Evolutionary conservation across 148 eudicot genomes (phyloP).

Genomic region (Oxyria digyna): DNA sequence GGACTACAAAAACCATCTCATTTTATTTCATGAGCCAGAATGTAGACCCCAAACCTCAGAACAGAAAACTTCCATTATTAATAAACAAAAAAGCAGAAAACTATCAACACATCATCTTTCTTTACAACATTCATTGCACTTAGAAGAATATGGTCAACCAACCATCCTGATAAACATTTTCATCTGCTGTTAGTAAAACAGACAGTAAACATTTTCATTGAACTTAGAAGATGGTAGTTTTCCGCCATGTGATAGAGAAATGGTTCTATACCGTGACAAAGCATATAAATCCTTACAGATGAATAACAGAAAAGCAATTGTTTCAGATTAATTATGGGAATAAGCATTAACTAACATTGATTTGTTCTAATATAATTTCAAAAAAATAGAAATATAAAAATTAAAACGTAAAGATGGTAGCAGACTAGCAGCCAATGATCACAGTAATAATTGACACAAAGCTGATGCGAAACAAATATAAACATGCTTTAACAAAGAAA

Average conservation of each 20-base stretch:
- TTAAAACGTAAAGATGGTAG: no score
- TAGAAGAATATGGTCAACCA: not conserved
- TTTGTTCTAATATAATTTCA: not conserved
- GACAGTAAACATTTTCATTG: not conserved
- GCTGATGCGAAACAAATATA: no score
- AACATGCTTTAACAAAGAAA: not conserved
- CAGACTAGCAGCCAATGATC: not conserved
- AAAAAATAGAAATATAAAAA: not conserved
- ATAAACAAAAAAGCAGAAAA: not conserved
- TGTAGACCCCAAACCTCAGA: not conserved
- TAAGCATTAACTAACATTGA: not conserved
- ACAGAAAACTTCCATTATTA: not conserved
- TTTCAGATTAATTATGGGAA: not conserved
- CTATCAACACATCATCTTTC: no score
- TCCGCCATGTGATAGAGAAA: not conserved
- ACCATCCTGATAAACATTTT: not conserved
- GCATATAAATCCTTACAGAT: not conserved
- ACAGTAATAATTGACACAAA: not conserved
- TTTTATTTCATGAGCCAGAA: not conserved
- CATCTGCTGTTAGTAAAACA: not conserved
- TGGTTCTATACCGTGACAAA: not conserved
- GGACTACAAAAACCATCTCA: not conserved
- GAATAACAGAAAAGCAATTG: not conserved
- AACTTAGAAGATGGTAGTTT: not conserved
- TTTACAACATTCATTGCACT: not conserved